Percentiles rank a stretch among this genome's conserved stretches.
These are phyloP conservation scores for Hymenoscyphus scutula DNA, from an alignment of 2,329 filamentous ascomycete species.

Conservation along the genomic window DNA sequence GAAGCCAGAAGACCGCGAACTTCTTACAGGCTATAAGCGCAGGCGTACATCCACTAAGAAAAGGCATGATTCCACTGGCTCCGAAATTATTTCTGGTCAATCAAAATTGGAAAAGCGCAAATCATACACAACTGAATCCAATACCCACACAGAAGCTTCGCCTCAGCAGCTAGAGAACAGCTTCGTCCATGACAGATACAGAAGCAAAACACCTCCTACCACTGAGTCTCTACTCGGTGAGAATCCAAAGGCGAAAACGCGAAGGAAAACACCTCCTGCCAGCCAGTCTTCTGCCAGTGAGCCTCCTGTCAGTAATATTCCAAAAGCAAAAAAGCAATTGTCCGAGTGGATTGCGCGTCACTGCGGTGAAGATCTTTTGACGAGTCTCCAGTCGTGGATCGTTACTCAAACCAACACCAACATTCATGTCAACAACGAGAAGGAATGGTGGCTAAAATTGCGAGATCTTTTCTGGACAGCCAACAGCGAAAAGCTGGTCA, in stretches of 20 bases:
- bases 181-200: background rate
- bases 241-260: no score
- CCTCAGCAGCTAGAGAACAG: background rate
- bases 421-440: background rate
- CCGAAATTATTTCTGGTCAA: background rate
- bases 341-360: background rate
- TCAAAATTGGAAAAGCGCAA: background rate
- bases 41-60: background rate
- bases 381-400: background rate
- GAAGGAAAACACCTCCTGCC: no score
- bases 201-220: background rate
- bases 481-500: background rate
- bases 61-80: background rate
- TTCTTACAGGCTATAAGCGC: background rate
- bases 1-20: background rate
- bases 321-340: background rate
- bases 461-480: background rate
- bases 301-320: background rate
- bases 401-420: background rate
- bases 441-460: background rate
- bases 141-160: background rate
- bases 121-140: background rate
- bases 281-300: no score
- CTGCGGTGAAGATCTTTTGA: background rate
- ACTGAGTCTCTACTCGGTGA: no score